Evolutionary conservation across 352 stramenopile species (phyloP).

Genomic region (Pilasporangium apinafurcum): DNA sequence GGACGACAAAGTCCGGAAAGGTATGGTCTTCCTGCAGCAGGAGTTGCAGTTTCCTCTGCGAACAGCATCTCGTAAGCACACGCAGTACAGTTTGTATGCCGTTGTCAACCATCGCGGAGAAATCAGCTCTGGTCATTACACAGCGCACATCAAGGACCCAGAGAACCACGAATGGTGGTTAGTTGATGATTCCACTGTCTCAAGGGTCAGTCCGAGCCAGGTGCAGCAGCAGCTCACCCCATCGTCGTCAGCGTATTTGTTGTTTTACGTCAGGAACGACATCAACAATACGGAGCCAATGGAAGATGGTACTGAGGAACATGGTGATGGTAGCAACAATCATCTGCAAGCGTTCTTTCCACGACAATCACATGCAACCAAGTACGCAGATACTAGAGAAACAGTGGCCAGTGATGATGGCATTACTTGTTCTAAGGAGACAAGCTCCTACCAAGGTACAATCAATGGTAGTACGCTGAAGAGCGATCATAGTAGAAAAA

Average conservation of each 20-base stretch:
- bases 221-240: conserved; percentile 21
- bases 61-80: conserved; percentile 30
- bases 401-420: conserved; percentile 3
- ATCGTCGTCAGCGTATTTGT: conserved; percentile 52
- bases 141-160: conserved; percentile 36
- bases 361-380: too few relatives aligned
- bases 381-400: too few relatives aligned
- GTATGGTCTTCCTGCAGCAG: conserved; percentile 21
- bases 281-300: conserved; percentile 19
- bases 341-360: too few relatives aligned
- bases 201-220: conserved; percentile 3
- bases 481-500: too few relatives aligned
- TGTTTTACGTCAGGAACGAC: conserved; percentile 67
- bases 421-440: too few relatives aligned
- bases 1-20: conserved; percentile 13
- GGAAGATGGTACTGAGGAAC: neutral
- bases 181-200: conserved; percentile 88
- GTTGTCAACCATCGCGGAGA: conserved; percentile 94
- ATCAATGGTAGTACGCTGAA: too few relatives aligned
- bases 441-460: too few relatives aligned
- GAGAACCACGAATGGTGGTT: conserved; percentile 81
- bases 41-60: conserved; percentile 32
- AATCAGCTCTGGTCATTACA: conserved; percentile 93
- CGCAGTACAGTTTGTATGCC: conserved; percentile 90
- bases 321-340: neutral